phyloP scores from a whole-genome alignment of 345 rosid genomes.

The Erodium maritimum region DNA sequence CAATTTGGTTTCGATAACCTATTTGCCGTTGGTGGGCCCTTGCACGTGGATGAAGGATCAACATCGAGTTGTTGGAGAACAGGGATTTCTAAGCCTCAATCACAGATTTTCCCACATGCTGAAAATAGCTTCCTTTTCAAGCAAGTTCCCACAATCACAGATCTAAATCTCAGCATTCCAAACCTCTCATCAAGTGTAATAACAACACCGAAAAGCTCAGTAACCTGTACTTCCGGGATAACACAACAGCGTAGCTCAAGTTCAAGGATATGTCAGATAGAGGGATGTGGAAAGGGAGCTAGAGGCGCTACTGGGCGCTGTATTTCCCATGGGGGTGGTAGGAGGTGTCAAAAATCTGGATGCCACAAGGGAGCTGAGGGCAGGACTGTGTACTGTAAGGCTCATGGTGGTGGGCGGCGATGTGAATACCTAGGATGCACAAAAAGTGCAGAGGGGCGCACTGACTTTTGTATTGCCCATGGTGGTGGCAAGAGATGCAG shows the following conservation, averaged over 20 bases:
- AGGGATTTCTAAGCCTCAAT: slow-evolving; percentile 26
- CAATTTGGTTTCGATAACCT: slow-evolving; percentile 36
- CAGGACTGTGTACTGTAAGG: slow-evolving; percentile 88
- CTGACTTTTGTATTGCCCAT: slow-evolving; percentile 89
- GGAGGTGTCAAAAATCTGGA: slow-evolving; percentile 81
- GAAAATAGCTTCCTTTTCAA: slow-evolving; percentile 33
- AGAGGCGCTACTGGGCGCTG: slow-evolving; percentile 98
- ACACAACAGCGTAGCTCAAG: slow-evolving; percentile 39
- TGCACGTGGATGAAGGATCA: slow-evolving; percentile 40
- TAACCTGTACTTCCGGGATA: slow-evolving; percentile 70
- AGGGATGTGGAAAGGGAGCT: slow-evolving; percentile 97
- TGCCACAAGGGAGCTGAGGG: slow-evolving; percentile 99
- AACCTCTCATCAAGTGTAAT: slow-evolving; percentile 51
- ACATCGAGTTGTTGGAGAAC: slow-evolving; percentile 30
- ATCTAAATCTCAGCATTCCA: slow-evolving; percentile 23
- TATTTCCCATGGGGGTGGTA: slow-evolving; percentile 95
- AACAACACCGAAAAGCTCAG: slow-evolving; percentile 56
- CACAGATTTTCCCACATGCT: slow-evolving; percentile 23
- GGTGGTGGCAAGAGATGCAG: slow-evolving; percentile 96
- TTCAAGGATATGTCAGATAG: slow-evolving; percentile 73
- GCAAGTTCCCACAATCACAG: slow-evolving; percentile 25
- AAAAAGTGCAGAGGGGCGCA: slow-evolving; percentile 96
- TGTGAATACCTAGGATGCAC: slow-evolving; percentile 96
- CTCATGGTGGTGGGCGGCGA: slow-evolving; percentile 96
- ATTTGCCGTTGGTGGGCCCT: slow-evolving; percentile 11